Conservation (phyloP, 2,329 filamentous ascomycete genomes). For the Coniochaeta sp. region DNA sequence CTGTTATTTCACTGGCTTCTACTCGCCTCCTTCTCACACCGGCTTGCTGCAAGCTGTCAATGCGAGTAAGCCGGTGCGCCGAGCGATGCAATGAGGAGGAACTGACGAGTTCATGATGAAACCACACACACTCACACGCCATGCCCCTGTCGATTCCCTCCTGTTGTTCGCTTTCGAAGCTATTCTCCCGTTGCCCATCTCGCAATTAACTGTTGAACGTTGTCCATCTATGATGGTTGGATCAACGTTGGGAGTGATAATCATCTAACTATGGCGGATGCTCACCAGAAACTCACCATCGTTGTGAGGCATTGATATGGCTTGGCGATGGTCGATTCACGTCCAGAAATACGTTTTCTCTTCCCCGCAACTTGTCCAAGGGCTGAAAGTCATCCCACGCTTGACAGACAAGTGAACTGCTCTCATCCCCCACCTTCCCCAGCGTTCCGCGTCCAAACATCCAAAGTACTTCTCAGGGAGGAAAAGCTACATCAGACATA, state of each 20-base stretch:
- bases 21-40: not conserved
- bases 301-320: not conserved
- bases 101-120: not conserved
- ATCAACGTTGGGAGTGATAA: not conserved
- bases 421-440: slow-evolving; percentile 10
- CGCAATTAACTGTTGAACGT: not conserved
- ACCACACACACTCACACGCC: not conserved
- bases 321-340: too few species aligned
- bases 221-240: not conserved
- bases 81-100: not conserved
- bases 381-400: slow-evolving; percentile 14
- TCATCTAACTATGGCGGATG: not conserved
- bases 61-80: not conserved
- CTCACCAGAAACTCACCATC: not conserved
- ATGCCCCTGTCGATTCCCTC: not conserved
- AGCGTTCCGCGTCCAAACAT: slow-evolving; percentile 8
- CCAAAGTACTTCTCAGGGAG: slow-evolving; percentile 6
- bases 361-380: slow-evolving; percentile 9
- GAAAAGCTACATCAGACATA: slow-evolving; percentile 10
- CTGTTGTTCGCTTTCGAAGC: not conserved
- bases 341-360: not conserved
- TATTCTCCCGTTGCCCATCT: not conserved
- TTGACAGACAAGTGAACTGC: not conserved
- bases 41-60: not conserved
- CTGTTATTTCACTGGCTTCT: not conserved